Base-by-base conservation (phyloP, 129 eudicot genomes). In the Glebionis coronaria region DNA sequence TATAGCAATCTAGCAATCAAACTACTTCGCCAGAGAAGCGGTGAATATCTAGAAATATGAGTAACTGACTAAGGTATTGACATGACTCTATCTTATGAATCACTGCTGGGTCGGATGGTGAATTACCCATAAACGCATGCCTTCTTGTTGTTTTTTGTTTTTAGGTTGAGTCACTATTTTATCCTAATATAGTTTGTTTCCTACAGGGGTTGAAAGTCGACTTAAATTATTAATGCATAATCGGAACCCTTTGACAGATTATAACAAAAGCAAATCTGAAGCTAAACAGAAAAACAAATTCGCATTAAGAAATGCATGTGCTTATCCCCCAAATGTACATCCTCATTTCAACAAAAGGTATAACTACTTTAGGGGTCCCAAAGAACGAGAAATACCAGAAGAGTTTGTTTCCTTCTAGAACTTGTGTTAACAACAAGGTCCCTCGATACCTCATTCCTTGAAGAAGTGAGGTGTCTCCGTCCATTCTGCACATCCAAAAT, bases 361-460 rank as follows among this genome's bases (percentile, higher is more conserved):
- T 67, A 11, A 38, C 42, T 67, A 8, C 57, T 35, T 35, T 15
- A 57, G 55, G 76, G 51, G 52, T 53, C 21, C 11, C 23, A 44
- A 63, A 50, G 55, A 40, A 52, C 9, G 14, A 38, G 49, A 18
- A 61, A 19, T 90, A 94, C 99, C 97, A 87, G 70, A 70, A 94
- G 90, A 47, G 83, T 88, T 76, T 90, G 99, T 67, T 94, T 94
- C 83, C 83, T 87, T 76, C 73, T 87, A 51, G 99, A 90, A 79
- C 68, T 82, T 71, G 82, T 78, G 28, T 88, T 87, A 53, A 94
- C 97, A 63, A 90, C 25, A 47, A 94, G 99, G 85, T 94, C 99
- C 81, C 95, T 87, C 38, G 99, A 94, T 19, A 94, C 95, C 79
- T 94, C 99, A 68, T 83, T 90, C 93, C 87, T 90, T 42, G 99